Evolutionary conservation across 192 early-diverging fungal genomes (phyloP).

Genomic region (Tieghemiomyces parasiticus): DNA sequence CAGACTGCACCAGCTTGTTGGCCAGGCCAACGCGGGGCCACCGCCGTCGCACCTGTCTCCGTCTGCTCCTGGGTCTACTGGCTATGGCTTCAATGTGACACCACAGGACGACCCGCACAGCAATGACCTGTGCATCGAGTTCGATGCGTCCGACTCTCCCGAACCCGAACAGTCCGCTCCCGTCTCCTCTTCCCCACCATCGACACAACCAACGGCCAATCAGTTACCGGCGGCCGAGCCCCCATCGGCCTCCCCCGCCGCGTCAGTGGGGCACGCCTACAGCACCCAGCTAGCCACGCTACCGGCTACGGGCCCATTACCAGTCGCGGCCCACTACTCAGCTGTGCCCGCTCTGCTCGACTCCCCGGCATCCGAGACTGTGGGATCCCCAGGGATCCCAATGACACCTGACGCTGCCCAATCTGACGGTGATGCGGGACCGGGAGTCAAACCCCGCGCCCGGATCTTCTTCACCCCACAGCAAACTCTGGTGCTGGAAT

Average conservation of each 20-base stretch:
- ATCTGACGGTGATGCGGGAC: too few species aligned
- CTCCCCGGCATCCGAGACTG: too few species aligned
- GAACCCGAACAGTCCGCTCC: background rate
- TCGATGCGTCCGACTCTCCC: background rate
- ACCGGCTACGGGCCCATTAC: too few species aligned
- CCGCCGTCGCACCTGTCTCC: background rate
- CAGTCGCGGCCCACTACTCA: too few species aligned
- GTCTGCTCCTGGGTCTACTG: background rate
- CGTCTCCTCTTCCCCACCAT: too few species aligned
- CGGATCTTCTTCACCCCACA: background rate
- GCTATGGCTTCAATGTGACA: background rate
- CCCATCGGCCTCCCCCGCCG: too few species aligned
- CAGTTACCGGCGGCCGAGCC: background rate
- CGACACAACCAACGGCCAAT: too few species aligned
- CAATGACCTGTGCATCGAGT: conserved; percentile 3
- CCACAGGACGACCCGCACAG: background rate
- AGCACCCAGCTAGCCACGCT: too few species aligned
- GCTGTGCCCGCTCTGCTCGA: too few species aligned
- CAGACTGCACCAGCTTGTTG: background rate
- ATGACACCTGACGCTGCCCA: too few species aligned
- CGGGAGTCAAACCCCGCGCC: background rate
- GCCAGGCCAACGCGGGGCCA: background rate
- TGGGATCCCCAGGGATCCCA: too few species aligned
- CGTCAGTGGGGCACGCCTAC: too few species aligned
- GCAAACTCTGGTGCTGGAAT: conserved; percentile 1